These are phyloP conservation scores for Talaromyces ruber DNA, from an alignment of 495 filamentous ascomycete species.

Conservation along the genomic window DNA sequence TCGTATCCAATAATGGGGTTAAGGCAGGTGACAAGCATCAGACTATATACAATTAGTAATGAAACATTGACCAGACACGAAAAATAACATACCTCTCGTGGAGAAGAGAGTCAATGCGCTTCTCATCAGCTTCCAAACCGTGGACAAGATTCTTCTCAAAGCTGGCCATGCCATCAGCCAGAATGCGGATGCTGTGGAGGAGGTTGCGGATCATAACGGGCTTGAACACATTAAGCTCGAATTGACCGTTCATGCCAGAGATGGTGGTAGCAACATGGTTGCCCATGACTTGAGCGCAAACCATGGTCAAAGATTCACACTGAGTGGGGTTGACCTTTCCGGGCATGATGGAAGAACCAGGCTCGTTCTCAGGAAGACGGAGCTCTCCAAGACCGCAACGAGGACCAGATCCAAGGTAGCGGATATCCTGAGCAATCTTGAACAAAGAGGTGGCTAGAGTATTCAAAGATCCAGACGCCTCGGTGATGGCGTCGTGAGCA, in stretches of 20 bases:
- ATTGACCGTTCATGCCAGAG: conserved; percentile 94
- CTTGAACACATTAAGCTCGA: conserved; percentile 99
- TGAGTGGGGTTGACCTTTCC: conserved; percentile 99
- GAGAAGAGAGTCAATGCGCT: conserved; percentile 76
- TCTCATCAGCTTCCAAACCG: conserved; percentile 87
- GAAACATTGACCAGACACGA: not conserved
- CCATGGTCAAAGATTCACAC: conserved; percentile 95
- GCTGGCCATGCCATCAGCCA: conserved; percentile 86
- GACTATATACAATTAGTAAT: conserved; percentile 39
- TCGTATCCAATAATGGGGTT: conserved; percentile 99
- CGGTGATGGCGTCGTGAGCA: conserved; percentile 91
- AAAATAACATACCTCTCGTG: conserved; percentile 61
- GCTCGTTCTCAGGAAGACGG: conserved; percentile 92
- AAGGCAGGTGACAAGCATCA: conserved; percentile 97
- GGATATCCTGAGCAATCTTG: conserved; percentile 98
- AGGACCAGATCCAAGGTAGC: conserved; percentile 92
- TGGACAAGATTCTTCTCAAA: conserved; percentile 90
- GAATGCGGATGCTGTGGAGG: conserved; percentile 77
- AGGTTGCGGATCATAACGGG: conserved; percentile 91
- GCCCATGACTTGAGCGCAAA: conserved; percentile 95
- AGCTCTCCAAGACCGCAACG: conserved; percentile 94
- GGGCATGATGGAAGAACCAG: conserved; percentile 95
- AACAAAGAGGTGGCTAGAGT: conserved; percentile 86
- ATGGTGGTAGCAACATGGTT: conserved; percentile 90
- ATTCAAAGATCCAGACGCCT: conserved; percentile 87